Base-by-base conservation (phyloP, 2,329 filamentous ascomycete genomes). In the Venturia nashicola region DNA sequence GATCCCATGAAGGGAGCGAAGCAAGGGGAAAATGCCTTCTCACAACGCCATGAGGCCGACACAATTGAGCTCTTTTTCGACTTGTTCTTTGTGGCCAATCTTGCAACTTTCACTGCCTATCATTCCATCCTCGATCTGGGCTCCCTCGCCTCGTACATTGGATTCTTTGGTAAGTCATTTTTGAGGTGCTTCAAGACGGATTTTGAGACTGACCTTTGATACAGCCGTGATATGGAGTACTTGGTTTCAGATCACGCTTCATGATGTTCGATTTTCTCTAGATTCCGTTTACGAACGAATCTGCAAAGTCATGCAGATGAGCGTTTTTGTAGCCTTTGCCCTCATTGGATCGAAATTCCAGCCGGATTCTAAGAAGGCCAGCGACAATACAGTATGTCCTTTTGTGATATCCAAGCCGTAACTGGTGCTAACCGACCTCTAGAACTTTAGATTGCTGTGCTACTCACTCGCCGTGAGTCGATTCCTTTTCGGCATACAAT, bases 251-350 rank as follows among this genome's bases (percentile, higher is more conserved):
- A 71, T 75, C 60, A 74, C 72, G 14, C 70, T 76, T 5, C 72
- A 75, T 65, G 74, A 76, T 71, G 73, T 75, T n/a, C 71, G 73
- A 1, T 75, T 75, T 65, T 72, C 73, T 1, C 69, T 73, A 61
- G 73, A 75, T 61, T 72, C 70, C 12, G 68, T 75, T 1, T 76
- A 74, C 64, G 73, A 76, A 68, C 71, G 74, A 8, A 64, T 67
- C 8, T 75, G 72, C 70, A 76, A 75, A 66, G 70, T 70, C 3
- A 61, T 73, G 0, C 74, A 76, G 61, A 74, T 75, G 66, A 72
- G 73, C 39, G 69, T 70, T 4, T 75, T 75, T 61, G 72, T 75
- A 20, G 74, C 72, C 5, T 64, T 75, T 44, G 73, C 74, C 57
- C 67, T 75, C 7, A 73, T 73, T 5, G 74, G 73, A 8, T 72